A percentile compares a stretch with the other conserved stretches of the same genome.
Conservation (phyloP, 352 stramenopile genomes). For the Phytophthora citricola region DNA sequence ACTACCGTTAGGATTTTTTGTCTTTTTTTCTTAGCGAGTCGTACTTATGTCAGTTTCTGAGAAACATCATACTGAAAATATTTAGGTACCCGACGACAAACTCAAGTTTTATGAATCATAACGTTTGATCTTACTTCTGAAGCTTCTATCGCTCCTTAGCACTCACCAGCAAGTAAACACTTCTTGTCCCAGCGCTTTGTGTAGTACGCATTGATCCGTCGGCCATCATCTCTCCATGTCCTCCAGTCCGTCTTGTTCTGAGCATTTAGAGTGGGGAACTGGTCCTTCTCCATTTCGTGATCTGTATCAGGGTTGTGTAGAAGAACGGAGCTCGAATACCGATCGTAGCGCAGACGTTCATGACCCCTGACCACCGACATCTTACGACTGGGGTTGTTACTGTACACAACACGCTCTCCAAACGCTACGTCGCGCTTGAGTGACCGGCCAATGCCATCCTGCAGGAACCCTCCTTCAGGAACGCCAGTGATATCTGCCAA, state of each 20-base stretch:
- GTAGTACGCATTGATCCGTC: slow-evolving; percentile 59
- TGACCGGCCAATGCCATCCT: slow-evolving; percentile 45
- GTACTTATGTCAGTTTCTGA: no score
- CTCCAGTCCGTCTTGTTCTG: slow-evolving; percentile 25
- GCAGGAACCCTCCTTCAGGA: slow-evolving; percentile 38
- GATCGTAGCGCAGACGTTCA: slow-evolving; percentile 53
- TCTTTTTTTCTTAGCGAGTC: no score
- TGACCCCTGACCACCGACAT: slow-evolving; percentile 49
- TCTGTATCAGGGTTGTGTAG: slow-evolving; percentile 51
- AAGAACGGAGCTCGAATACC: slow-evolving; percentile 36
- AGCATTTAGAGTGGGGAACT: slow-evolving; percentile 30
- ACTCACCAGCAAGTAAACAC: slow-evolving; percentile 40
- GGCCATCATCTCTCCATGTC: slow-evolving; percentile 30
- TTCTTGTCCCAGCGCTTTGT: slow-evolving; percentile 52
- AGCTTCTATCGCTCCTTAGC: slow-evolving; percentile 14
- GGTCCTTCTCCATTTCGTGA: slow-evolving; percentile 45
- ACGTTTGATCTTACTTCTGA: no score
- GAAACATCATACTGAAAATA: no score
- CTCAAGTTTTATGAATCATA: no score
- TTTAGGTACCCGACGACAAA: no score
- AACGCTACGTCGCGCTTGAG: slow-evolving; percentile 50
- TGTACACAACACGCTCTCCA: slow-evolving; percentile 50
- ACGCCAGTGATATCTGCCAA: slow-evolving; percentile 50
- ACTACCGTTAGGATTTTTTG: no score
- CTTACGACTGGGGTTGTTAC: slow-evolving; percentile 61